Percentiles rank a stretch among this genome's conserved stretches.
These are phyloP conservation scores for Neurospora terricola DNA, from an alignment of 495 filamentous ascomycete genomes.

Conservation along the genomic window DNA sequence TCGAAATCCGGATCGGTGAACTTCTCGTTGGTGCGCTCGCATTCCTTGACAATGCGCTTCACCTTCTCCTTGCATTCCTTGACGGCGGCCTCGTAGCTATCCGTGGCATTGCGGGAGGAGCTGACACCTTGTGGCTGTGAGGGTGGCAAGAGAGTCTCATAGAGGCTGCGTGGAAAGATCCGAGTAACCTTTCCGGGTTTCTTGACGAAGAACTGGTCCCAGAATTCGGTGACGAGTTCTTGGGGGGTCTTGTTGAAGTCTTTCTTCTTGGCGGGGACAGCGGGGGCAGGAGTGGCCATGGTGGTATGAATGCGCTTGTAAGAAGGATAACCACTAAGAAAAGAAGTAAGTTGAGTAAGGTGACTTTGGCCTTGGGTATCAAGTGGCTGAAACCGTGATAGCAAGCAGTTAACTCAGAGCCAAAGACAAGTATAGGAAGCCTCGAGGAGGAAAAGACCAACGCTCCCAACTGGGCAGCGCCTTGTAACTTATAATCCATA, in stretches of 20 bases:
- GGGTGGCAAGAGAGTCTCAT: constrained; percentile 19
- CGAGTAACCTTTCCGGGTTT: constrained; percentile 21
- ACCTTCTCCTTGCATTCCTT: constrained; percentile 55
- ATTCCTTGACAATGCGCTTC: constrained; percentile 60
- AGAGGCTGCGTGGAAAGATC: constrained; percentile 22
- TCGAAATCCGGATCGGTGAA: constrained; percentile 73
- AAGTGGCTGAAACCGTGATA: neutral
- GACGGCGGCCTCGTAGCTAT: constrained; percentile 54
- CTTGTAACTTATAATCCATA: neutral
- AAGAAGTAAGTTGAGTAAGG: neutral
- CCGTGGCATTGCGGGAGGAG: constrained; percentile 21
- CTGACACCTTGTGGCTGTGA: constrained; percentile 8
- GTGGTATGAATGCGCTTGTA: neutral
- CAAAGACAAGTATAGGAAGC: neutral
- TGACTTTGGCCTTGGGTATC: neutral
- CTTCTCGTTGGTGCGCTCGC: constrained; percentile 63
- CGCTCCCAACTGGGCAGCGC: neutral
- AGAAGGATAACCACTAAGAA: neutral
- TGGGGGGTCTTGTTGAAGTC: constrained; percentile 20
- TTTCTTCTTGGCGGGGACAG: constrained; percentile 2
- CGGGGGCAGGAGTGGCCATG: neutral
- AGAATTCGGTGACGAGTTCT: constrained; percentile 19
- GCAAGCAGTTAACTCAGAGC: neutral
- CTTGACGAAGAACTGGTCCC: constrained; percentile 22
- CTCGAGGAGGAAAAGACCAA: neutral